Evolutionary conservation across 371 early-diverging fungal genomes (phyloP), one percentile per base, ranked within the genome.

Genomic region (Mortierella sp.): DNA sequence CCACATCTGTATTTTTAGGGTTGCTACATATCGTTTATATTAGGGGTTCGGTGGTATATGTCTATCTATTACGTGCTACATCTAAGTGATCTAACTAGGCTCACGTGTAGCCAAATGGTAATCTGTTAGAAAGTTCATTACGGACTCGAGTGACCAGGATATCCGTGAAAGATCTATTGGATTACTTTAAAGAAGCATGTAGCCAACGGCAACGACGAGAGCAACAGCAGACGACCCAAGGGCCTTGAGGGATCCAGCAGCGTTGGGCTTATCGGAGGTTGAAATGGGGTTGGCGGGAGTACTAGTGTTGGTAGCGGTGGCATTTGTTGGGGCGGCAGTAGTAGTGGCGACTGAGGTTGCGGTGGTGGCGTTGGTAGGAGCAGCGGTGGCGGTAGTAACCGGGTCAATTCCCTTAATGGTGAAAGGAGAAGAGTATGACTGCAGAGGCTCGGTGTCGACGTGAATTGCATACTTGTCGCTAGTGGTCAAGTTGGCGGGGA

Each of bases 401-500:
- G 67, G 76, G 21, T 69, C 72, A 33, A 63, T 45, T 11, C 73
- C 78, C 68, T 77, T 77, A 61, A 79, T 74, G 50, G 70, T 65
- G 71, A 79, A 74, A 22, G 28, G 68, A 0, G 64, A 40, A 38
- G 74, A 73, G 61, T 67, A 74, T 33, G 79, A 73, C 70, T 70
- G 74, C 53, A 58, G 45, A 41, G 74, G 79, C 67, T 69, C 22
- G 36, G 79, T 79, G 24, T 60, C 65, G 63, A 67, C 74, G 22
- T 71, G 69, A 59, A 80, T 64, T 15, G 72, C 38, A 58, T 80
- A 80, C 55, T 55, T 61, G 47, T 70, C 45, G 28, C 61, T 59
- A 55, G 65, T 74, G 61, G 62, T 65, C 72, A 80, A 64, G 75
- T 65, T 69, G 67, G 68, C 75, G 13, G 81, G 81, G 28, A 80